Base-by-base conservation (phyloP, 208 protist genomes). In the Wallacemonas sp. region DNA sequence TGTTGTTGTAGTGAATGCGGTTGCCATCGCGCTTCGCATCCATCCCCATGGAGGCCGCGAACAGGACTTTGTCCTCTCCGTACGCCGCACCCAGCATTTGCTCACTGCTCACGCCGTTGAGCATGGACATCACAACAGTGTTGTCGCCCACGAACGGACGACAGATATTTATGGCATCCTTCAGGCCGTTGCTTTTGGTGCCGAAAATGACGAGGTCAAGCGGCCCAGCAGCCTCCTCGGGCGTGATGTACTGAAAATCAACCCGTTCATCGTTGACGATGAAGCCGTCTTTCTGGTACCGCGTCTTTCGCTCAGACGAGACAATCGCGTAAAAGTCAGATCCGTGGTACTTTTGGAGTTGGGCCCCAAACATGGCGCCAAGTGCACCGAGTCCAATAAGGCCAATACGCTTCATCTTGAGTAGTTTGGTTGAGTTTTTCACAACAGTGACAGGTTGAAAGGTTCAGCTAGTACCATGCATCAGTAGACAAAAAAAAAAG, bases 21-120 rank as follows among this genome's bases (percentile, higher is more conserved):
- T 44, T 51, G 6, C 67, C 67, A 9, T 63, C 45, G 17, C 67
- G 56, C 26, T 45, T 49, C 42, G 58, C 49, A 33, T 72, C 67
- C 67, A 72, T 72, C 11, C 47, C 45, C 38, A 60, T 15, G 33
- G 67, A 61, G 24, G 59, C 55, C 3, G 47, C 41, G 49, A 60
- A 66, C 21, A 72, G 34, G 2, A 72, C 67, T 59, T 72, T 72
- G 11, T 72, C 67, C 21, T 58, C 22, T 2, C 67, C 67, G 33
- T 61, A 66, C 3, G 67, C 67, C 1, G 19, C 67, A 15, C 19
- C 58, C 2, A 72, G 56, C 24, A 64, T 55, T 24, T 66, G 58
- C 38, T 72, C 67, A 17, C 58, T 66, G 26, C 45, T 59, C 15
- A 72, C 55, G 19, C 67, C 67, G 44, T 72, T 72, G 1, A 72